Evolutionary conservation across 495 filamentous ascomycete species (phyloP).

Genomic region (Penicillium riverlandense): DNA sequence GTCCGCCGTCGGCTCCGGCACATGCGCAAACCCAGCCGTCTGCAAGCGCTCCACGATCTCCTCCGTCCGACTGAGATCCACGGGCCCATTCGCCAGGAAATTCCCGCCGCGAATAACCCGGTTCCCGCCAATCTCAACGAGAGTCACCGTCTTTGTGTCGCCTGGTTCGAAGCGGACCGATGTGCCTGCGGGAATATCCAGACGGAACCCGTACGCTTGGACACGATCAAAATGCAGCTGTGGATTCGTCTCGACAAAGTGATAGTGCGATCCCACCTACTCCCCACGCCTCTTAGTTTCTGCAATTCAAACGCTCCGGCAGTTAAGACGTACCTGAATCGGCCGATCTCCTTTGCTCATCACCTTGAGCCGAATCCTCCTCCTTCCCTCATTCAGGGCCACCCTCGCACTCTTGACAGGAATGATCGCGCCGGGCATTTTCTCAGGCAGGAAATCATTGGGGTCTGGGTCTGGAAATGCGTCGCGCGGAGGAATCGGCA

Average conservation of each 20-base stretch:
- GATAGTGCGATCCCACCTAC: constrained; percentile 90
- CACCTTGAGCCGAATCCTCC: constrained; percentile 65
- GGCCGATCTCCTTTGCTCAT: constrained; percentile 87
- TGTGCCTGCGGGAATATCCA: constrained; percentile 89
- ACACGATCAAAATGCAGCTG: constrained; percentile 86
- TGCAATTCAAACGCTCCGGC: too few species aligned
- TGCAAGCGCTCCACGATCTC: constrained; percentile 62
- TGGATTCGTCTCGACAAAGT: constrained; percentile 92
- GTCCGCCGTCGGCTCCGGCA: constrained; percentile 55
- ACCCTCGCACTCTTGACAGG: constrained; percentile 58
- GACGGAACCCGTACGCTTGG: constrained; percentile 72
- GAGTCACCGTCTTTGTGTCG: constrained; percentile 83
- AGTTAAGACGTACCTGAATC: constrained; percentile 56
- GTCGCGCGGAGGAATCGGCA: constrained; percentile 66
- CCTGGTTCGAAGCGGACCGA: constrained; percentile 94
- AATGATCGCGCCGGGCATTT: constrained; percentile 74
- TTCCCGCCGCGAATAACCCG: constrained; percentile 85
- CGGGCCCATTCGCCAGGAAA: constrained; percentile 60
- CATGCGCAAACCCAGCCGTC: constrained; percentile 69
- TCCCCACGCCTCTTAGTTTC: background rate
- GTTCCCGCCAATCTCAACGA: constrained; percentile 84
- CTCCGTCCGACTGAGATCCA: constrained; percentile 54
- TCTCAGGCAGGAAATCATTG: constrained; percentile 53
- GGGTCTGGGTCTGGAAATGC: constrained; percentile 58
- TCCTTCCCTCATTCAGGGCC: constrained; percentile 65